Evolutionary conservation across 306 rosid species (phyloP).

Genomic region (Quercus glauca): DNA sequence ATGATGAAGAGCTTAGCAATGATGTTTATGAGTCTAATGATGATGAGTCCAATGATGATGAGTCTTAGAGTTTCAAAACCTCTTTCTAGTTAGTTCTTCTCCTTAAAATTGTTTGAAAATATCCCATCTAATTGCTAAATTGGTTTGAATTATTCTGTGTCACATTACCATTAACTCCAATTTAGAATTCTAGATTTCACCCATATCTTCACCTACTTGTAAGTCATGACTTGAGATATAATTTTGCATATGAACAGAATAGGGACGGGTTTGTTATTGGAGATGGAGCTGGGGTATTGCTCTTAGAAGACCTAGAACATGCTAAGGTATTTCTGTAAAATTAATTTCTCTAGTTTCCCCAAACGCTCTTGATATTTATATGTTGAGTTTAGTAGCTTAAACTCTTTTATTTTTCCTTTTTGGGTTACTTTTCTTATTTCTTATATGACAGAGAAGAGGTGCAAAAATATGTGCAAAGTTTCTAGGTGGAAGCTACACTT

Average conservation of each 20-base stretch:
- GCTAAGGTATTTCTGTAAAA: constrained; percentile 57
- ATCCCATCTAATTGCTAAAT: background rate
- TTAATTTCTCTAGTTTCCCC: background rate
- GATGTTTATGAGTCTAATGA: no score
- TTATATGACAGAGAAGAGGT: constrained; percentile 68
- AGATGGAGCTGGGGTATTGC: constrained; percentile 95
- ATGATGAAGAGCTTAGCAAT: no score
- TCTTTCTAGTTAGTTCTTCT: no score
- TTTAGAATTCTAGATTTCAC: background rate
- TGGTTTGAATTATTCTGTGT: background rate
- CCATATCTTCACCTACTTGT: background rate
- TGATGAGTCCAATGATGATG: no score
- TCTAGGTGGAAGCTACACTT: constrained; percentile 88
- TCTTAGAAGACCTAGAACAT: constrained; percentile 92
- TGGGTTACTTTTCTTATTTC: background rate
- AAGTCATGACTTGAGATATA: background rate
- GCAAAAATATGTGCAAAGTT: constrained; percentile 88
- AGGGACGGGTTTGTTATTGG: constrained; percentile 99
- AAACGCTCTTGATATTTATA: background rate
- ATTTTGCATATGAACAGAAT: constrained; percentile 53
- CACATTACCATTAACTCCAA: background rate
- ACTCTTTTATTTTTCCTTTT: background rate
- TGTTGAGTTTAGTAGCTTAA: background rate
- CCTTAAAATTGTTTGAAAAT: no score
- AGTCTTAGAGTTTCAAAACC: no score